phyloP scores from a whole-genome alignment of 2,329 filamentous ascomycete genomes.

The Botrytis porri region DNA sequence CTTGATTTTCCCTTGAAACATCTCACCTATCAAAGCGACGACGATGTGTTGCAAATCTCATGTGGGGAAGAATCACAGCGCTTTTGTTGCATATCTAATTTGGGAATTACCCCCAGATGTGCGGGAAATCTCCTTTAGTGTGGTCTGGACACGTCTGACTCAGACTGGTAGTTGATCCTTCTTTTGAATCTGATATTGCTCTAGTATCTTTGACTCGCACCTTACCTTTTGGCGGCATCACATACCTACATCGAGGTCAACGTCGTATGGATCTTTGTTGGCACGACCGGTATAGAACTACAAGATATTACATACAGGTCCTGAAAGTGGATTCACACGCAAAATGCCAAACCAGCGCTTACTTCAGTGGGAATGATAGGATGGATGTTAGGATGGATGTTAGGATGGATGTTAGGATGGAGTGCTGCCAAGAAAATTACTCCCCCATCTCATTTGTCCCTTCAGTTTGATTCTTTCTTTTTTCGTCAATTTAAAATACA shows the following conservation, averaged over 20 bases:
- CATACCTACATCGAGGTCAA: not conserved
- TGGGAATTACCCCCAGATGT: not conserved
- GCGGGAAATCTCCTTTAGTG: not conserved
- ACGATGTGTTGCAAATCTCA: not conserved
- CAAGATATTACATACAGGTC: not conserved
- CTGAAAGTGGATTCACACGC: not conserved
- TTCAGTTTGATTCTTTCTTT: not conserved
- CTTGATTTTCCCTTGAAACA: not conserved
- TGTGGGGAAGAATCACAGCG: not conserved
- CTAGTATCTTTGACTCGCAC: not conserved
- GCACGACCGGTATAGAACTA: not conserved
- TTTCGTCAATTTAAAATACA: not conserved
- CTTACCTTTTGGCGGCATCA: not conserved
- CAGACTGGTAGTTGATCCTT: not conserved
- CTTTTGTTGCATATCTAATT: not conserved
- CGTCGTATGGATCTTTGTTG: not conserved
- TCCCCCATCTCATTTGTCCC: not conserved
- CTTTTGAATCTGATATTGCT: not conserved
- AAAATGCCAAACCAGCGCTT: not conserved
- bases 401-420: not conserved
- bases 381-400: too few species aligned
- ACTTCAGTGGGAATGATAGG: not conserved
- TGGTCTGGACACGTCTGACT: not conserved
- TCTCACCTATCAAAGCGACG: not conserved
- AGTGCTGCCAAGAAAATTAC: not conserved